A percentile compares a stretch with the other conserved stretches of the same genome.
These are phyloP conservation scores for Oidium heveae DNA, from an alignment of 2,329 filamentous ascomycete species.

Conservation along the genomic window DNA sequence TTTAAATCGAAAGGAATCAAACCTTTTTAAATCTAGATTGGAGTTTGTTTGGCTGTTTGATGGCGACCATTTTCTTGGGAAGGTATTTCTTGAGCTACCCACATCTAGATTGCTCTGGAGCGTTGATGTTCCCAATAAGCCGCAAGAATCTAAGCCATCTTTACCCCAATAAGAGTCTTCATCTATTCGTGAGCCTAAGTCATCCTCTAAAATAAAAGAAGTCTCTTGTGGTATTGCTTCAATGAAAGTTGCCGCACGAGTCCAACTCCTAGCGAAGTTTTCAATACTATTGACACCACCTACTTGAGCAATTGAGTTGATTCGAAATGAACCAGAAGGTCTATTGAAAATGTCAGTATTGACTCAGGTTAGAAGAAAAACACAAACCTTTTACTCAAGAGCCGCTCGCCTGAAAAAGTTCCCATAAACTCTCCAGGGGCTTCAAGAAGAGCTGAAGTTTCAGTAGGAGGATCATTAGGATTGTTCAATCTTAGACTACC, in stretches of 20 bases:
- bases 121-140: not conserved
- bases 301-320: slow-evolving; percentile 38
- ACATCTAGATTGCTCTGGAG: not conserved
- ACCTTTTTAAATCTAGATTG: not conserved
- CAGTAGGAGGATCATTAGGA: not conserved
- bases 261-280: slow-evolving; percentile 81
- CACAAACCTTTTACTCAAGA: no score
- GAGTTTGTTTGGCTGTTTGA: not conserved
- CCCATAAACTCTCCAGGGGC: not conserved
- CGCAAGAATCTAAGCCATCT: not conserved
- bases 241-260: slow-evolving; percentile 65
- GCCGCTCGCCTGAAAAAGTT: not conserved
- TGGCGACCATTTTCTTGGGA: no score
- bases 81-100: not conserved
- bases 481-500: no score
- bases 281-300: slow-evolving; percentile 86
- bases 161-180: not conserved
- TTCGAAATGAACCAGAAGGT: slow-evolving; percentile 30
- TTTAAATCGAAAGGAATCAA: slow-evolving; percentile 3
- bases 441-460: not conserved
- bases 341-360: slow-evolving; percentile 14
- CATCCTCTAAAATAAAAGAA: slow-evolving; percentile 36
- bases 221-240: slow-evolving; percentile 64
- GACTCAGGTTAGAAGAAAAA: no score
- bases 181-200: not conserved